phyloP scores from a whole-genome alignment of 257 asterid genomes.

The Rubia yunnanensis region DNA sequence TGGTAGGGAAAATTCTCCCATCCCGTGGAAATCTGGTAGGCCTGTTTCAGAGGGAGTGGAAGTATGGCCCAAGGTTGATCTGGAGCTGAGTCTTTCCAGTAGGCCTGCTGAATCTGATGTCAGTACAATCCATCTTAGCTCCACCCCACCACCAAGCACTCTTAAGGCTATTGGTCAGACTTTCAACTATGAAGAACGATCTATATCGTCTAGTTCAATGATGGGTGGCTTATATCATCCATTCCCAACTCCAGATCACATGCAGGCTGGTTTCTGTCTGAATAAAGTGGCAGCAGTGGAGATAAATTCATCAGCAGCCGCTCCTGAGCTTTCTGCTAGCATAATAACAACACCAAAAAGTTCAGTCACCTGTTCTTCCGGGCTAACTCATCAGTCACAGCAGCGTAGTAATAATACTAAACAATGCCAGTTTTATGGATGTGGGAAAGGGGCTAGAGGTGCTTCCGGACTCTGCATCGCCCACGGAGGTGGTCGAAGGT shows the following conservation, averaged over 20 bases:
- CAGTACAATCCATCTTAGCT: conserved; percentile 37
- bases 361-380: conserved; percentile 98
- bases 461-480: conserved; percentile 63
- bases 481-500: conserved; percentile 68
- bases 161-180: conserved; percentile 21
- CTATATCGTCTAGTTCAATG: conserved; percentile 20
- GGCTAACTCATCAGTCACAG: conserved; percentile 16
- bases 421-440: conserved; percentile 38
- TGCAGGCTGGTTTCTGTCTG: conserved; percentile 27
- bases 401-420: conserved; percentile 28
- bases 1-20: conserved; percentile 14
- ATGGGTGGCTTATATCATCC: conserved; percentile 26
- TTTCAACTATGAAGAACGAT: conserved; percentile 31
- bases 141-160: conserved; percentile 24
- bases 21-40: conserved; percentile 10
- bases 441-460: conserved; percentile 61
- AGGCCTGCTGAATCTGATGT: conserved; percentile 43
- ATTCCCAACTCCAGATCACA: conserved; percentile 24
- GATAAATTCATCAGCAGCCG: conserved; percentile 16
- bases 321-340: conserved; percentile 47
- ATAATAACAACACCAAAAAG: conserved; percentile 55
- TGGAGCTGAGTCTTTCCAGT: conserved; percentile 48
- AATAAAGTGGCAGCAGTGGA: conserved; percentile 27
- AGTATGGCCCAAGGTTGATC: conserved; percentile 41
- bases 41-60: conserved; percentile 29